Base-by-base conservation (phyloP, 306 rosid species). In the Quercus agrifolia region DNA sequence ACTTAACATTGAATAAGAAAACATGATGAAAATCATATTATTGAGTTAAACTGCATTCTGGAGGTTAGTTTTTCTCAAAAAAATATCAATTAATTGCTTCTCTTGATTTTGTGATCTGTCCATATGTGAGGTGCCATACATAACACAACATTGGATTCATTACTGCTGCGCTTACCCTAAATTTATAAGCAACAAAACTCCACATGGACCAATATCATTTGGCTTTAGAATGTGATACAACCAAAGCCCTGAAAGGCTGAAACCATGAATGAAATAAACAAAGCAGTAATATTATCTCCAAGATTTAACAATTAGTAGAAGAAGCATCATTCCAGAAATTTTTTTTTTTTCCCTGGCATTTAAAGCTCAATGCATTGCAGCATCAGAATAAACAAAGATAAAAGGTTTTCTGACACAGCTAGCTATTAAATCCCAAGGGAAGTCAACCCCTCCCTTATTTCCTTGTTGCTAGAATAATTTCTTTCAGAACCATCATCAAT, bases 351-450 rank as follows among this genome's bases (percentile, higher is more conserved):
- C 8, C 70, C 20, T 28, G 2, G 70, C 10, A 59, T 28, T 63
- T 28, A 63, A 63, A 28, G 66, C 66, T 59, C 31, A 20, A 49
- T 49, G 54, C 54, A 59, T 59, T 31, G 5, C 31, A 59, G 66
- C 14, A 59, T 6, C 44, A 46, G 21, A 46, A 21, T 20, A 51
- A 18, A 18, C 30, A 30, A 63, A 71, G 27, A 74, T 75, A 83
- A 83, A 75, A 58, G 71, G 31, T 71, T 63, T 71, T 71, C 78
- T 75, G 75, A 55, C 71, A 54, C 35, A 38, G 18, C 5, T 21
- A 70, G 18, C 5, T 18, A 70, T 79, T 55, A 75, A 74, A 55
- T 61, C 44, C 62, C 25, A 69, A 33, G 62, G 35, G 4, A 63
- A 51, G 83, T 69, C 69, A 59, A 70, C 62, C 38, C 57, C 54